Conservation (phyloP, 148 eudicot species). For the Nepenthes mirabilis region DNA sequence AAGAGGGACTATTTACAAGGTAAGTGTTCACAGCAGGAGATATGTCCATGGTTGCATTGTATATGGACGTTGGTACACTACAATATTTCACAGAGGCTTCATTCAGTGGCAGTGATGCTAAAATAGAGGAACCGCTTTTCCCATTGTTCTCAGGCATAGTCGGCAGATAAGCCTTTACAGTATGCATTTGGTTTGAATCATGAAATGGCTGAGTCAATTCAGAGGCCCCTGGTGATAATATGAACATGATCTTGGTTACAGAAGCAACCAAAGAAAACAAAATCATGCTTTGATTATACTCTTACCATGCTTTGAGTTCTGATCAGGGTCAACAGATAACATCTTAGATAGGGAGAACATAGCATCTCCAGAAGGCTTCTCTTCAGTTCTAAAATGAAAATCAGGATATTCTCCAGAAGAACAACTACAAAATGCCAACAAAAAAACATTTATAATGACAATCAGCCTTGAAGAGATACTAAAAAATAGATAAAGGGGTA, state of each 20-base stretch:
- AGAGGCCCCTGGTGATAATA: neutral
- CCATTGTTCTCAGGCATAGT: slow-evolving; percentile 20
- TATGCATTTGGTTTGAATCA: neutral
- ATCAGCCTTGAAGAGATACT: no score
- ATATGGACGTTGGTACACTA: slow-evolving; percentile 10
- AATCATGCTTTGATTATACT: neutral
- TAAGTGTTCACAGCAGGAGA: slow-evolving; percentile 39
- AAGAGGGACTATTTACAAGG: slow-evolving; percentile 46
- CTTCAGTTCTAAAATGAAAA: neutral
- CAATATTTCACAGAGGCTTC: slow-evolving; percentile 20
- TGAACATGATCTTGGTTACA: no score
- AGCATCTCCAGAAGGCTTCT: neutral
- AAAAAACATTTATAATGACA: neutral
- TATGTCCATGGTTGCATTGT: slow-evolving; percentile 20
- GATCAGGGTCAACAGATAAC: neutral
- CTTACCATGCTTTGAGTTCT: neutral
- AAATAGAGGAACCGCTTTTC: slow-evolving; percentile 15
- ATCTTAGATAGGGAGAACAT: neutral
- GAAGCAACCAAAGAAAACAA: neutral
- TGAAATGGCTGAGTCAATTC: neutral
- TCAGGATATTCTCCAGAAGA: neutral
- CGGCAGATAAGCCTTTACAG: slow-evolving; percentile 13
- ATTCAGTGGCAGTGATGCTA: slow-evolving; percentile 25
- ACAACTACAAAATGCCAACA: neutral
- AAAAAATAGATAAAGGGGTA: no score